Evolutionary conservation across 1,139 yeast species (phyloP).

Genomic region (Sugiyamaella paludigena): DNA sequence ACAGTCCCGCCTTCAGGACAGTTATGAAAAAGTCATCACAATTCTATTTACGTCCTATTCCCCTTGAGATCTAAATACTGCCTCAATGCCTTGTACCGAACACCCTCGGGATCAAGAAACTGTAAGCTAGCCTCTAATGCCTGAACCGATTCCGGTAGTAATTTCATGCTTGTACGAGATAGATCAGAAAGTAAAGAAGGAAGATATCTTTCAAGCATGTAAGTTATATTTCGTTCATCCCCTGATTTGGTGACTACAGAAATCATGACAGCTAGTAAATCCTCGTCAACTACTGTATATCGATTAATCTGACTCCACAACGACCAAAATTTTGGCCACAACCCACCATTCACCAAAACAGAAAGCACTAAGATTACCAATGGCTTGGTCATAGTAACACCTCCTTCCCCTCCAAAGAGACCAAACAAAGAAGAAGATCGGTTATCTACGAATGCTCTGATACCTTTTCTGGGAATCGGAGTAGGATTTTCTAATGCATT

Average conservation of each 20-base stretch:
- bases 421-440: conserved; percentile 30
- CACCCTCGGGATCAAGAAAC: conserved; percentile 26
- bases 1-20: background rate
- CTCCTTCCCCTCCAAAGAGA: conserved; percentile 25
- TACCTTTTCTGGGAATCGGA: conserved; percentile 17
- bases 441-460: conserved; percentile 22
- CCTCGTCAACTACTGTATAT: conserved; percentile 22
- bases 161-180: background rate
- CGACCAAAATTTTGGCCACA: conserved; percentile 40
- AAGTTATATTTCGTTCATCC: conserved; percentile 27
- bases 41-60: no score
- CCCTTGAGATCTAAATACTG: conserved; percentile 10
- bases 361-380: conserved; percentile 38
- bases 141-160: conserved; percentile 4
- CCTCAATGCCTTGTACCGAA: conserved; percentile 27
- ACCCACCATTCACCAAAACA: conserved; percentile 40
- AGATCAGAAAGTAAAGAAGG: conserved; percentile 22
- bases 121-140: conserved; percentile 21
- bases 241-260: conserved; percentile 36
- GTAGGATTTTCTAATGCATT: conserved; percentile 29
- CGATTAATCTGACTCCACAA: conserved; percentile 32
- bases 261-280: conserved; percentile 28
- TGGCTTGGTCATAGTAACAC: conserved; percentile 19
- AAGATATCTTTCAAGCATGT: conserved; percentile 28
- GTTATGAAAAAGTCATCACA: background rate